Evolutionary conservation across 1,284 basidiomycete genomes (phyloP), one percentile per base, ranked within the genome.

Genomic region (Gyrodon tennesseensis): DNA sequence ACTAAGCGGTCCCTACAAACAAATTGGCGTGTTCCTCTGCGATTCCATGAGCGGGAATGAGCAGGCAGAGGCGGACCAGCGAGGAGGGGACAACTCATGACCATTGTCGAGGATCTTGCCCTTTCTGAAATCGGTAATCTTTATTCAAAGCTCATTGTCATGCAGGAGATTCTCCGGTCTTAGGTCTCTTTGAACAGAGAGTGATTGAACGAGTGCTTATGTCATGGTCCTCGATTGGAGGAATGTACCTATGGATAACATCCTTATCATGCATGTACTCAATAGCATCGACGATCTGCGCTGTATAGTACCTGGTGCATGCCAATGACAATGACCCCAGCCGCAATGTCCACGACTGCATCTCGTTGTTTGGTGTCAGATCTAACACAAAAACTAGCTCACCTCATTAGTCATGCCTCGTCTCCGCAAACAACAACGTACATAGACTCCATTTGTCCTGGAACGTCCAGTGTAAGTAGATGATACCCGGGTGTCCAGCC

Each of bases 51-150:
- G 56, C 68, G 65, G 58, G 65, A 27, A 65, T 69, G 46, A 61
- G 56, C 16, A 16, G 43, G 23, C 1, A 39, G 18, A 43, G 16
- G 11, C 21, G 29, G 27, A 56, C 25, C 13, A 48, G 41, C 5
- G 43, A 31, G 44, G 61, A n/a, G 31, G 60, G 29, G 13, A 62
- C 11, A 3, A 62, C 82, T 72, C 66, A 84, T 84, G 78, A 62
- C 80, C 81, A 21, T 85, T 77, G 69, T 87, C 86, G 56, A 95
- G 80, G 68, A 96, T 83, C 79, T 96, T 96, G 41, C 94, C 95
- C 25, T 94, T 97, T 16, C 97, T 97, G 78, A 99, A 99, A 78
- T 99, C 97, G 37, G 96, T 94, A 27, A 99, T 87, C 78, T 96
- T 98, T 77, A 98, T 87, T 58, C 94, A 87, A 79, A 89, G 92